These are phyloP conservation scores for Phytophthora podocarpi DNA, from an alignment of 352 stramenopile genomes.

Conservation along the genomic window DNA sequence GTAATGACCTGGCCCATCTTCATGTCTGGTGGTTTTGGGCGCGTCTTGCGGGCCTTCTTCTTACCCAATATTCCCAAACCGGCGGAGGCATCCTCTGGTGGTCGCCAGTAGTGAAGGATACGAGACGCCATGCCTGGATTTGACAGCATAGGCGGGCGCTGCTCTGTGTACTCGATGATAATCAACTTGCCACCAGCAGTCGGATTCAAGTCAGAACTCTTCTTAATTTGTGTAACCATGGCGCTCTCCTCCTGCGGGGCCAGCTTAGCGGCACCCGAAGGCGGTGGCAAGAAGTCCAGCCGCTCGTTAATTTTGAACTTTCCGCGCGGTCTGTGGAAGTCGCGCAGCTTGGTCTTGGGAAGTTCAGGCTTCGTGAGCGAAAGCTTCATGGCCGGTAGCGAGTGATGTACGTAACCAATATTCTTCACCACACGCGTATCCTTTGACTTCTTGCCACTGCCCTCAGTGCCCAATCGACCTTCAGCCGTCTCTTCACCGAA, in stretches of 20 bases:
- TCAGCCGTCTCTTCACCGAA: slow-evolving; percentile 81
- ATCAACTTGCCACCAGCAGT: slow-evolving; percentile 80
- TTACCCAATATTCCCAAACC: slow-evolving; percentile 58
- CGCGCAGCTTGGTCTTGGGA: slow-evolving; percentile 77
- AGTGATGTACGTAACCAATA: slow-evolving; percentile 86
- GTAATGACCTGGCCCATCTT: slow-evolving; percentile 86
- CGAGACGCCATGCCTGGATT: slow-evolving; percentile 85
- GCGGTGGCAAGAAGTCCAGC: slow-evolving; percentile 55
- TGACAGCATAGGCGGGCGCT: slow-evolving; percentile 78
- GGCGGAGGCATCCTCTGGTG: slow-evolving; percentile 52
- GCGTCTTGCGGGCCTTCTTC: slow-evolving; percentile 76
- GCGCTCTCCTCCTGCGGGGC: slow-evolving; percentile 68
- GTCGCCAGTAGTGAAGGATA: slow-evolving; percentile 87
- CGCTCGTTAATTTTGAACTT: slow-evolving; percentile 90
- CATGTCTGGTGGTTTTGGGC: slow-evolving; percentile 76
- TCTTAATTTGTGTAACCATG: slow-evolving; percentile 89
- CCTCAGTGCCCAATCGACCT: slow-evolving; percentile 62
- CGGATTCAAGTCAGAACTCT: slow-evolving; percentile 81
- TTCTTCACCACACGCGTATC: slow-evolving; percentile 87
- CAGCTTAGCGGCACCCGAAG: slow-evolving; percentile 45
- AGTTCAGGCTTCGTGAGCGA: slow-evolving; percentile 87
- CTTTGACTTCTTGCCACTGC: slow-evolving; percentile 79
- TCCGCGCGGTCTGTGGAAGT: slow-evolving; percentile 81
- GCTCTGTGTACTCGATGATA: slow-evolving; percentile 86
- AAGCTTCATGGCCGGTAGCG: slow-evolving; percentile 86